Evolutionary conservation across 1,284 basidiomycete genomes (phyloP), one percentile per base, ranked within the genome.

Genomic region (Rhodotorula sp.): DNA sequence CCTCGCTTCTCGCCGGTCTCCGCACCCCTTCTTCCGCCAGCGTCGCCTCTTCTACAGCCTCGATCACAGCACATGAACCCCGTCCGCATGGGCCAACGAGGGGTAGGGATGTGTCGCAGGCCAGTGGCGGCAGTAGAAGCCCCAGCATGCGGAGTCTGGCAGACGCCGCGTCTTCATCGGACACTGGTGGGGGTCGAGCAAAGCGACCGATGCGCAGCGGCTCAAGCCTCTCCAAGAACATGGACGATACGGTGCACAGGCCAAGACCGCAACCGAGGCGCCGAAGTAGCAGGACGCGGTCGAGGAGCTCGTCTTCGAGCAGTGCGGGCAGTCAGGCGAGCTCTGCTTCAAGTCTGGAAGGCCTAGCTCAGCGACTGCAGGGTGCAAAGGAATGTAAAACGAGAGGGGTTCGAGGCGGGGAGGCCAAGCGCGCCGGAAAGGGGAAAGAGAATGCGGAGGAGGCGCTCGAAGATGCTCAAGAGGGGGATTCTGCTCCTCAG

Each of bases 291-390:
- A 54, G 15, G 40, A 28, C 30, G 34, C 37, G 40, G 24, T 18
- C 34, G 5, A n/a, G 10, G 18, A 40, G 22, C 44, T 18, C 30
- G 11, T 24, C 31, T 8, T 44, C 62, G 22, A 52, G 30, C 44
- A 63, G 55, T 26, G 34, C 24, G 13, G 53, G 26, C 6, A 15
- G 16, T n/a, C 20, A 34, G 4, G 46, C n/a, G 13, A 26, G 40
- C 9, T 67, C 65, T 4, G 55, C 37, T 31, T 69, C 68, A 26
- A 60, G 60, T 40, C 55, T 66, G n/a, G 68, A 69, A 16, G 68
- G 68, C 0, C 48, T 69, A 16, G 65, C 68, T 1, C 31, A n/a
- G n/a, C 37, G 68, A 22, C 4, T 69, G 1, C 22, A 51, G 13
- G 57, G 47, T 11, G 68, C 68, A 1, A 47, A 64, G 20, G 15